phyloP scores from a whole-genome alignment of 2,329 filamentous ascomycete genomes.

The Alternaria ethzedia region DNA sequence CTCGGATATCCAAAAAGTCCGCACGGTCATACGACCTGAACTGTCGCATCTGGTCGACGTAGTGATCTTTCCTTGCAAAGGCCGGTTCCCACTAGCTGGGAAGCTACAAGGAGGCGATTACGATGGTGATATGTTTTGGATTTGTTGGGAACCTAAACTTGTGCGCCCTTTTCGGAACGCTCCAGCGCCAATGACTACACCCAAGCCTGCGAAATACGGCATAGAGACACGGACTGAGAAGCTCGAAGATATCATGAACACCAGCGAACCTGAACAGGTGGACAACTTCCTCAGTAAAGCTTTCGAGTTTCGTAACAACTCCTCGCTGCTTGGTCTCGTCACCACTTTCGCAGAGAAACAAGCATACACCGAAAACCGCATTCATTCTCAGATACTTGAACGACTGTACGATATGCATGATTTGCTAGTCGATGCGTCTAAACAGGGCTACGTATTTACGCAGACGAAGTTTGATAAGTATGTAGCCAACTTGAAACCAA shows the following conservation, averaged over 20 bases:
- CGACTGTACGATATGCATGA: constrained; percentile 52
- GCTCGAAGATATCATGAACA: constrained; percentile 54
- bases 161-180: constrained; percentile 72
- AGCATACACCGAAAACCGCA: constrained; percentile 58
- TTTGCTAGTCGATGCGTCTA: constrained; percentile 53
- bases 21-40: constrained; percentile 60
- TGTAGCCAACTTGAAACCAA: constrained; percentile 62
- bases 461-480: constrained; percentile 56
- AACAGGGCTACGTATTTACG: constrained; percentile 58
- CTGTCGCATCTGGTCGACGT: constrained; percentile 77
- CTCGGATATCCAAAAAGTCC: constrained; percentile 72
- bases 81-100: constrained; percentile 67
- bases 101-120: constrained; percentile 82
- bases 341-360: constrained; percentile 69
- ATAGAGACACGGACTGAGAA: constrained; percentile 58
- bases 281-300: constrained; percentile 59
- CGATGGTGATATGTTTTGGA: constrained; percentile 78
- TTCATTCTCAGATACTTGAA: constrained; percentile 30
- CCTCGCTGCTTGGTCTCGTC: constrained; percentile 66
- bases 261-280: constrained; percentile 35
- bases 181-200: constrained; percentile 53
- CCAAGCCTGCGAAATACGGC: constrained; percentile 57
- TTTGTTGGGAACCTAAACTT: constrained; percentile 74
- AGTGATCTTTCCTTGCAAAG: constrained; percentile 74
- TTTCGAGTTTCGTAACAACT: constrained; percentile 65